These are phyloP conservation scores for Cubamyces sp. DNA, from an alignment of 768 basidiomycete species.

Conservation along the genomic window DNA sequence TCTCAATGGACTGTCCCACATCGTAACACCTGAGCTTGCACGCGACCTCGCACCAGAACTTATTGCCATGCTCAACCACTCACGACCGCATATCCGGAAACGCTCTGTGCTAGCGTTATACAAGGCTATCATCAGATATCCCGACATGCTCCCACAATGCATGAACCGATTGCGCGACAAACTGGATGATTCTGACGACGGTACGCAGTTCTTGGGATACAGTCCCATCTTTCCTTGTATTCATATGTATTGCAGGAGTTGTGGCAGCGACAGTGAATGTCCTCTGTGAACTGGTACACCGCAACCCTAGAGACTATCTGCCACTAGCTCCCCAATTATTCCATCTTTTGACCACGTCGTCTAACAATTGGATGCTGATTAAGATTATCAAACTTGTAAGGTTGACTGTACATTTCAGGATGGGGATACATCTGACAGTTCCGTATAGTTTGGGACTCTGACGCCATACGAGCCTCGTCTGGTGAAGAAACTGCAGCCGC, in stretches of 20 bases:
- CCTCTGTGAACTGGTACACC: conserved; percentile 87
- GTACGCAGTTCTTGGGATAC: conserved; percentile 41
- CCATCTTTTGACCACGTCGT: conserved; percentile 88
- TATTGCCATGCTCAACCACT: conserved; percentile 86
- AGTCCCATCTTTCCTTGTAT: not conserved
- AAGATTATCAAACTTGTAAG: conserved; percentile 95
- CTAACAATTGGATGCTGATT: conserved; percentile 99
- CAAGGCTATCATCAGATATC: conserved; percentile 80
- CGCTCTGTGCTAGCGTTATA: conserved; percentile 86
- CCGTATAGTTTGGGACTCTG: conserved; percentile 82
- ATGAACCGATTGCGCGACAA: conserved; percentile 77
- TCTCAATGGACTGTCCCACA: conserved; percentile 81
- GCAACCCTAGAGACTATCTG: conserved; percentile 80
- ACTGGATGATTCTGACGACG: conserved; percentile 76
- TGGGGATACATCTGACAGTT: not conserved
- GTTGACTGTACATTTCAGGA: not conserved
- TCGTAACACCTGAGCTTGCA: conserved; percentile 87
- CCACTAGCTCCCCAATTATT: conserved; percentile 91
- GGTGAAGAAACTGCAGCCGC: conserved; percentile 91
- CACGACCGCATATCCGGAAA: conserved; percentile 85
- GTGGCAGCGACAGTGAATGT: conserved; percentile 95
- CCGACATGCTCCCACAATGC: conserved; percentile 70
- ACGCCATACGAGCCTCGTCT: conserved; percentile 92
- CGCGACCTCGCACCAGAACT: conserved; percentile 88
- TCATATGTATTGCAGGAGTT: conserved; percentile 58